Evolutionary conservation across 306 rosid species (phyloP), one percentile per base, ranked within the genome.

Genomic region (Psophocarpus tetragonolobus): DNA sequence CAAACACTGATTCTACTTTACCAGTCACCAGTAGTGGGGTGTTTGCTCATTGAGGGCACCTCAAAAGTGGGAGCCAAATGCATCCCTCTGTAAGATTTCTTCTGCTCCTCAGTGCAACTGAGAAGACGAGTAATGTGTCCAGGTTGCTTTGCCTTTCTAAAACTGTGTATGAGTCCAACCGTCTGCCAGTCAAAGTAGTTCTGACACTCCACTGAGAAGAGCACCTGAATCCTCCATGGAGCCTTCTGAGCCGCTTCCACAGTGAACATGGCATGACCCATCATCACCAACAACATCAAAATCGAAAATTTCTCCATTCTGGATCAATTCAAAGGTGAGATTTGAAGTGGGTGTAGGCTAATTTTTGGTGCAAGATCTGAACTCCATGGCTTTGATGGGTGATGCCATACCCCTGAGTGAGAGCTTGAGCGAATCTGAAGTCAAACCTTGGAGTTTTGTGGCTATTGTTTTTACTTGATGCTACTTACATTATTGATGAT

Each of bases 21-120:
- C 98, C 97, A 88, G 81, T 93, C 98, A 38, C 98, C 97, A 86
- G 97, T 91, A 77, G 68, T 87, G 17, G 96, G 97, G 70, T 93
- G 97, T 74, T 74, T 85, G 80, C 96, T 93, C 96, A 90, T 91
- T 14, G 97, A 93, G 74, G 98, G 97, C 32, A 91, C 97, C 84
- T 91, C 92, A 82, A 93, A 81, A 47, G 97, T 93, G 29, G 98
- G 98, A 83, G 97, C 98, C 85, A 93, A 85, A 79, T 84, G 77
- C 98, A 91, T 88, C 72, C 98, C 98, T 78, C 62, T 87, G 73
- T 93, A 93, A 9, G 75, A 86, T 80, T 79, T 90, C 91, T 85
- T 91, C 83, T 60, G 42, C 56, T 70, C 83, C 17, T 79, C 83
- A 47, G 77, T 79, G 18, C 83, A 79, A 35, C 83, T 79, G 27